Base-by-base conservation (phyloP, 2,329 filamentous ascomycete genomes). In the Cercospora sojina region DNA sequence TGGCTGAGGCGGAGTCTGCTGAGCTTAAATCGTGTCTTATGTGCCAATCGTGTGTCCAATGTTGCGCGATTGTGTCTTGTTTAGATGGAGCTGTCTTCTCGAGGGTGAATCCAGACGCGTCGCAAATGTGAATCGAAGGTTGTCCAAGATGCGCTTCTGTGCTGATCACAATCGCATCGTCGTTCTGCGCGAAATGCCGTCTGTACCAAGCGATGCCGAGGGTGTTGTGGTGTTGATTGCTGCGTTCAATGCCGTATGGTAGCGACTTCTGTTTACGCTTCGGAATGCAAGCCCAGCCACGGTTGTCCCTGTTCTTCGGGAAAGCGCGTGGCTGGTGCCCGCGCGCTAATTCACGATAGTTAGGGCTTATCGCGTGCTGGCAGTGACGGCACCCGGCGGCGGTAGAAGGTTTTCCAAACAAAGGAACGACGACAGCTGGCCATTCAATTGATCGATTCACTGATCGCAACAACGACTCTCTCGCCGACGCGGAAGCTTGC, bases 211-310 rank as follows among this genome's bases (percentile, higher is more conserved):
- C 31, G 60, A 56, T 23, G 47, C 49, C 10, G 32, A 56, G 7
- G 20, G 5, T 41, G 29, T 53, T 27, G 31, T 38, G 47, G 49
- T 41, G 47, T n/a, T 35, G 47, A 20, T 62, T 20, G 29, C 31
- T 49, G 27, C 47, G 31, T 31, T 29, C 49, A 29, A 53, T 25
- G 31, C 13, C 23, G 49, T 31, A 35, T 23, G 31, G 29, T 62
- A 12, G 29, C 60, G 18, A 31, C 60, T 62, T 62, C 60, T 62
- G 60, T 62, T 62, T 62, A 62, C 60, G 47, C 47, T 62, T 25
- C n/a, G 60, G 60, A 62, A 62, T 62, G 60, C 60, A 27, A 13
- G 35, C 25, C 59, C 43, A 62, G 43, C 60, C 49, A 38, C 47
- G 31, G 8, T 32, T 23, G 18, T 41, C 31, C 35, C 35, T 41